Base-by-base conservation (phyloP, 2,329 filamentous ascomycete species). In the Periconia macrospinosa region DNA sequence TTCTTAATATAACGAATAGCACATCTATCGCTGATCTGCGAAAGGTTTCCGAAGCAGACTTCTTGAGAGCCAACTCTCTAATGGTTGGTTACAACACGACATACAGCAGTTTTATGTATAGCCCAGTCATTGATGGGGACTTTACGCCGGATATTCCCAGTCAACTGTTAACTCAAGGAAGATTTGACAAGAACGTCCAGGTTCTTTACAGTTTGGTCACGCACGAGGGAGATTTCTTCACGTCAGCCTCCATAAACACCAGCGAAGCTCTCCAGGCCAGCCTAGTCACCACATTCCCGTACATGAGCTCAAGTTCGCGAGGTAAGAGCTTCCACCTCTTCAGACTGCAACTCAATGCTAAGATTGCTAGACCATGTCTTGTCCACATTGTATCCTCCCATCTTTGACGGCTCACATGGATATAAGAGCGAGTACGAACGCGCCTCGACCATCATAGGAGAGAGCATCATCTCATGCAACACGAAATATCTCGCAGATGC, bases 81-180 rank as follows among this genome's bases (percentile, higher is more conserved):
- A 60, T 71, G 11, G 65, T 75, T 27, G 78, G 79, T 49, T 58
- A 79, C 17, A 69, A 65, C 1, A 58, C 55, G 3, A 59, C 55
- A 3, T 74, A 74, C 48, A 80, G 80, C 11, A 58, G 59, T 1
- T 82, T 78, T 60, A 73, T 72, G 15, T 59, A 18, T 18, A 48
- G 57, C 3, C 81, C 80, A 2, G 70, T 70, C 3, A 75, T 79
- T 2, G 82, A 84, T 59, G 79, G 79, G 1, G 68, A 67, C n/a
- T 82, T 82, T 58, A 76, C 76, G 0, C 78, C 81, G 1, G 66
- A 70, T 6, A 57, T 80, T 1, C 81, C 82, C 0, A 76, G 78
- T 1, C 66, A 75, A 43, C 68, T 80, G 1, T 71, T 83, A 3
- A 63, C 73, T 2, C 64, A 74, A 42, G 79, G 78, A 1, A 62